phyloP scores from a whole-genome alignment of 192 early-diverging fungal genomes.

The Backusella westeae region DNA sequence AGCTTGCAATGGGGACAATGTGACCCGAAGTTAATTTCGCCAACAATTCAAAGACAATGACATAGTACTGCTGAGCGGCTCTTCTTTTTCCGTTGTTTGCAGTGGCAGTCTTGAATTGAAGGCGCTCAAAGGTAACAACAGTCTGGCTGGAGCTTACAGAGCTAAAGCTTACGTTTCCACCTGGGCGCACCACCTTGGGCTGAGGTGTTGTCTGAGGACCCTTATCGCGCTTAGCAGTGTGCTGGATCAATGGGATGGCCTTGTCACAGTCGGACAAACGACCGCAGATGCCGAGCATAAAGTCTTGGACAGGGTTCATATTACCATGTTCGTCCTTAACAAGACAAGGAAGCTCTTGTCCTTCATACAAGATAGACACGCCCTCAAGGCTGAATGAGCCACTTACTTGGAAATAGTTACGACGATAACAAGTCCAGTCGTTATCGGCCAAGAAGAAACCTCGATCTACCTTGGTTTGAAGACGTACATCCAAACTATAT shows the following conservation, averaged over 20 bases:
- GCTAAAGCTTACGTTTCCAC: conserved; percentile 38
- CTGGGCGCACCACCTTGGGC: conserved; percentile 42
- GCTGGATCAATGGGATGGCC: conserved; percentile 66
- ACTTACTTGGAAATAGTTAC: conserved; percentile 83
- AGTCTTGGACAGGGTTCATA: conserved; percentile 49
- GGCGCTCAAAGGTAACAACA: conserved; percentile 77
- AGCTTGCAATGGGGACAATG: conserved; percentile 55
- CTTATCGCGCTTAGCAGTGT: conserved; percentile 84
- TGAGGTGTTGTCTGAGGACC: conserved; percentile 66
- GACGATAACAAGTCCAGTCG: conserved; percentile 85
- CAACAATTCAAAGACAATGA: conserved; percentile 67
- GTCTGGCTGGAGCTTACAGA: conserved; percentile 34
- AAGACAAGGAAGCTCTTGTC: conserved; percentile 55
- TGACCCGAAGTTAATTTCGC: conserved; percentile 61
- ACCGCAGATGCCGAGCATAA: conserved; percentile 63
- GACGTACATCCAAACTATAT: conserved; percentile 48
- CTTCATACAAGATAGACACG: conserved; percentile 24
- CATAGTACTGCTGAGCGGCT: conserved; percentile 89
- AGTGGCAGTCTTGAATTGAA: conserved; percentile 96
- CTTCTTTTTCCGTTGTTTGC: conserved; percentile 88
- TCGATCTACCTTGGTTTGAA: conserved; percentile 69
- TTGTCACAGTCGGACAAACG: conserved; percentile 53
- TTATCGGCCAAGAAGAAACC: conserved; percentile 77
- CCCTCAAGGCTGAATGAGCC: conserved; percentile 44
- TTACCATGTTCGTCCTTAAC: conserved; percentile 45